Evolutionary conservation across 768 basidiomycete genomes (phyloP), one percentile per base, ranked within the genome.

Genomic region (Pleurotus citrinopileatus): DNA sequence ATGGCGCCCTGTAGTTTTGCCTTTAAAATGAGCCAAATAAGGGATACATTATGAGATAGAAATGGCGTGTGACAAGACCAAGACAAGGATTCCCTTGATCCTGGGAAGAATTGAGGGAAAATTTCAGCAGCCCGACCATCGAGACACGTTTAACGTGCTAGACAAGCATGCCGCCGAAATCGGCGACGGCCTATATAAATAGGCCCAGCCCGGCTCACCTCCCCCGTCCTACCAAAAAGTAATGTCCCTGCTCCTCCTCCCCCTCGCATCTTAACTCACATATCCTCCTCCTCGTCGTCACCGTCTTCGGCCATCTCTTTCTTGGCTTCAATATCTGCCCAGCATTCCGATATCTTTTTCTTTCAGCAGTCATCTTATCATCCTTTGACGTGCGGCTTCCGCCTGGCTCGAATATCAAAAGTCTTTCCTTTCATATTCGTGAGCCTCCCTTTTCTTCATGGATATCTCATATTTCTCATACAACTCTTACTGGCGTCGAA

Each of bases 391-490:
- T 26, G 43, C 43, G 20, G 43, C 17, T 44, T 17, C 43, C 43
- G 20, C 22, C 43, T 44, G 43, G 26, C 43, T 25, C 12, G 20
- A 44, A n/a, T 17, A 44, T 27, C 20, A 44, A 3, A 23, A 9
- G 7, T 19, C 17, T 40, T 40, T 44, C 12, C 46, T 43, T 29
- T 27, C 42, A 27, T 36, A 27, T 38, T 48, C 34, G 27, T 53
- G 32, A 15, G 19, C 40, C 23, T 8, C 8, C 23, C 15, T 26
- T 32, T 40, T 32, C 37, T 58, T 53, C 54, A 54, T 52, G 57
- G 44, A 28, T 42, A n/a, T 32, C 57, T 59, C 57, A 44, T 57
- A 38, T 68, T 67, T 66, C 52, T 60, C 38, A 64, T 62, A 51
- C 48, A 37, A 42, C 50, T 50, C 43, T 44, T 22, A 23, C 12